Evolutionary conservation across 2,329 filamentous ascomycete genomes (phyloP), one percentile per base, ranked within the genome.

Genomic region (Colletotrichum somersetense): DNA sequence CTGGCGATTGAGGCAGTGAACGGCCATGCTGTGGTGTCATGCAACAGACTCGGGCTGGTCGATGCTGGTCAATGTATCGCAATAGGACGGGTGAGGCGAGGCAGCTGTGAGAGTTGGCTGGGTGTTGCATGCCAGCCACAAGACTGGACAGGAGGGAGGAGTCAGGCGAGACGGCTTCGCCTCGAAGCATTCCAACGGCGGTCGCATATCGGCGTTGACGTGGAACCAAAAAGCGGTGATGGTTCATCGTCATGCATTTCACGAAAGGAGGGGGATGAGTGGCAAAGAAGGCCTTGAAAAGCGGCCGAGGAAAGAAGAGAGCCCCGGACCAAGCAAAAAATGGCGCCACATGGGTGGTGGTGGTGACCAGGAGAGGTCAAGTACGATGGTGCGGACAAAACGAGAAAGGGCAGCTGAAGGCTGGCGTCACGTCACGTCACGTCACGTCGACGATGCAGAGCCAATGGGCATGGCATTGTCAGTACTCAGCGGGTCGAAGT

Each of bases 211-310:
- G 16, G 62, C 30, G 26, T 64, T 62, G 35, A 40, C 33, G 55
- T 59, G 30, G 35, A 4, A 6, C 16, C 42, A 23, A 23, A 23
- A 23, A 42, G 38, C 30, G 18, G 46, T 50, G 63, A 23, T 23
- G 44, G 5, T 62, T 10, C 20, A 56, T 50, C 38, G 48, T 55
- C 59, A 50, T 69, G 7, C 33, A 26, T n/a, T 10, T n/a, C 40
- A 52, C 35, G 35, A 44, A 48, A 7, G 33, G 56, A 18, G 55
- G 55, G 50, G 26, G 40, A 14, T 42, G 55, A 59, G 65, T 64
- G 66, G 66, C 66, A 38, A 69, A 42, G 42, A 38, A 23, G 59
- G 69, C 61, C 69, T 58, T 20, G 48, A 56, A 14, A 56, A 48
- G 26, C 20, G 69, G 69, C 53, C 69, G 61, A 50, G 58, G 35